Percentiles rank a stretch among this genome's conserved stretches.
Conservation (phyloP, 2,329 filamentous ascomycete species). For the Colletotrichum tofieldiae region DNA sequence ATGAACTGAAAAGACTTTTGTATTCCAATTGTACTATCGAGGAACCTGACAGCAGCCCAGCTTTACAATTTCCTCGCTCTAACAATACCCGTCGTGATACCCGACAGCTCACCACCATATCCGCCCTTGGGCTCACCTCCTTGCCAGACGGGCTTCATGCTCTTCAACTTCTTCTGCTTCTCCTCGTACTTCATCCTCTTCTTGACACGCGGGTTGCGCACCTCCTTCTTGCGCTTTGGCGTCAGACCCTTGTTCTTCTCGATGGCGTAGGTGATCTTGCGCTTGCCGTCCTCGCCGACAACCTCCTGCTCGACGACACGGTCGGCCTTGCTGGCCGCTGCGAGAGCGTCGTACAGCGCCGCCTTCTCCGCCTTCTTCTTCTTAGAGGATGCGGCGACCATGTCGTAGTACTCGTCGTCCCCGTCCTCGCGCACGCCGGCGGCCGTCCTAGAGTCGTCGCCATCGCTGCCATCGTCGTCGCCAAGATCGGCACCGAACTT, state of each 20-base stretch:
- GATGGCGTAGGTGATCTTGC: slow-evolving; percentile 93
- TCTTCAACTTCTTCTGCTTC: slow-evolving; percentile 97
- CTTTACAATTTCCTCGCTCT: slow-evolving; percentile 91
- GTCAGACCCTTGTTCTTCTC: slow-evolving; percentile 98
- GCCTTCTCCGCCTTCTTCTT: slow-evolving; percentile 83
- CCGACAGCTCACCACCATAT: slow-evolving; percentile 92
- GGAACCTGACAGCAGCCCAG: slow-evolving; percentile 12
- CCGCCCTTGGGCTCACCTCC: slow-evolving; percentile 87
- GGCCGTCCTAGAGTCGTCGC: slow-evolving; percentile 72
- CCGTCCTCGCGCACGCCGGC: slow-evolving; percentile 68
- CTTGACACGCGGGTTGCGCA: slow-evolving; percentile 95
- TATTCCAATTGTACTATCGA: slow-evolving; percentile 40
- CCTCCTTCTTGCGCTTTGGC: slow-evolving; percentile 92
- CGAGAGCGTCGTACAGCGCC: slow-evolving; percentile 69
- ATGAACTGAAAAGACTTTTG: slow-evolving; percentile 10
- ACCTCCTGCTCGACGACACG: slow-evolving; percentile 76
- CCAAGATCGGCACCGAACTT: slow-evolving; percentile 77
- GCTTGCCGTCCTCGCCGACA: slow-evolving; percentile 87
- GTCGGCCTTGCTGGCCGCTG: slow-evolving; percentile 75
- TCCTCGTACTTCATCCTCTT: slow-evolving; percentile 97
- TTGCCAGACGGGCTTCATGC: slow-evolving; percentile 88
- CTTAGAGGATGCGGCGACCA: slow-evolving; percentile 80
- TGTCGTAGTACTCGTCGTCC: slow-evolving; percentile 89
- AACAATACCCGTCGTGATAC: slow-evolving; percentile 94
- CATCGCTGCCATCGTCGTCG: slow-evolving; percentile 72